A percentile compares a stretch with the other conserved stretches of the same genome.
phyloP scores from a whole-genome alignment of 257 asterid genomes.

The Vinca minor region DNA sequence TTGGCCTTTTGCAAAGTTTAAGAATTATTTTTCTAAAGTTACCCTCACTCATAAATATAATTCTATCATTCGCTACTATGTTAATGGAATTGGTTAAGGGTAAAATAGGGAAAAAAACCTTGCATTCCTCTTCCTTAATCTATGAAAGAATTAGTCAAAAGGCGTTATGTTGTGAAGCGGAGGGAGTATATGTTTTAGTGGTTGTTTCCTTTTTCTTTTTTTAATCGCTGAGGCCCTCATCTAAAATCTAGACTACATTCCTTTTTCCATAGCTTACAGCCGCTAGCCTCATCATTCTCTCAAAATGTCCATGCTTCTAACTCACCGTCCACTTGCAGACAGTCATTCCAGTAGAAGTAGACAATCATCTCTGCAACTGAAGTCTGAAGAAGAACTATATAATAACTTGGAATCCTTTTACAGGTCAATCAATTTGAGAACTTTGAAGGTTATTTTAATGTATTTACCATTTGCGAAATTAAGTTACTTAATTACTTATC shows the following conservation, averaged over 20 bases:
- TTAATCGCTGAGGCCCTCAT: neutral
- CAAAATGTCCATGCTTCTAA: neutral
- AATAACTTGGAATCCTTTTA: neutral
- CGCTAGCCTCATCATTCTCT: neutral
- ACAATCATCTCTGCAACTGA: neutral
- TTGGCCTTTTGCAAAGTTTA: too few species aligned
- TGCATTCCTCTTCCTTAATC: too few species aligned
- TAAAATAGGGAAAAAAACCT: too few species aligned
- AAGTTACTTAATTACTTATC: neutral
- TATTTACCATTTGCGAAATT: neutral
- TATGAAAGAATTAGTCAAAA: too few species aligned
- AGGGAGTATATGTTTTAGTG: neutral
- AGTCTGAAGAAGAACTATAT: neutral
- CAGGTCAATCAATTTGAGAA: neutral
- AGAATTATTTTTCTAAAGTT: too few species aligned
- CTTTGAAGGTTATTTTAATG: neutral
- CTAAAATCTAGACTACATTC: neutral
- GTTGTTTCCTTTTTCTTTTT: neutral
- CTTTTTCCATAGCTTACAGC: neutral
- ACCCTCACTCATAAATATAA: too few species aligned
- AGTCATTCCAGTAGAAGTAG: neutral
- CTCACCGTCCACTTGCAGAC: neutral
- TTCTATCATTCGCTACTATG: too few species aligned
- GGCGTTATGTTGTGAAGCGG: too few species aligned
- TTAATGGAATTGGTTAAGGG: too few species aligned